Conservation (phyloP, 345 rosid species). For the Salix udensis region DNA sequence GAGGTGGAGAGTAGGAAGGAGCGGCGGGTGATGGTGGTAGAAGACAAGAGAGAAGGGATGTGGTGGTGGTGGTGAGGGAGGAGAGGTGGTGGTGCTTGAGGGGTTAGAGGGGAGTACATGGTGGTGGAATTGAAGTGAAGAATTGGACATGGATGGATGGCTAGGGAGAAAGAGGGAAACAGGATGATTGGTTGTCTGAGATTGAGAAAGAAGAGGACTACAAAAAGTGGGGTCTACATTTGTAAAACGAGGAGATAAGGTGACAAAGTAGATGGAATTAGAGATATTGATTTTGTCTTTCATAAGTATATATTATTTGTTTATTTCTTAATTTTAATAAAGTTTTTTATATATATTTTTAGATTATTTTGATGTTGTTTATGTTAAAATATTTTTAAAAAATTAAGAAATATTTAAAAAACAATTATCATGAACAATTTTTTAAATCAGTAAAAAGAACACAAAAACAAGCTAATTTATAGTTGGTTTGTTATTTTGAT, state of each 20-base stretch:
- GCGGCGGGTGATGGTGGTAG: constrained; percentile 25
- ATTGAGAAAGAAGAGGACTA: background rate
- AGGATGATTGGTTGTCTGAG: background rate
- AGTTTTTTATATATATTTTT: too few species aligned
- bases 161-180: background rate
- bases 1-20: constrained; percentile 43
- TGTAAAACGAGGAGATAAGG: background rate
- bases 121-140: background rate
- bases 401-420: too few species aligned
- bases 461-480: too few species aligned
- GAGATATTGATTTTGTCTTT: too few species aligned
- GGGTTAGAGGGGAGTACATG: constrained; percentile 38
- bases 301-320: too few species aligned
- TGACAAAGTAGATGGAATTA: background rate
- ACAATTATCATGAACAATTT: too few species aligned
- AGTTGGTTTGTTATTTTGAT: too few species aligned
- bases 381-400: too few species aligned
- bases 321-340: too few species aligned
- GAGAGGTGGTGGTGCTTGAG: constrained; percentile 11
- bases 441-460: too few species aligned
- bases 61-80: constrained; percentile 14
- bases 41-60: constrained; percentile 1
- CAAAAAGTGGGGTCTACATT: background rate
- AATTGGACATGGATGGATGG: constrained; percentile 5
- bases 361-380: too few species aligned